Base-by-base conservation (phyloP, 768 basidiomycete species). In the Dioszegia aurantiaca region DNA sequence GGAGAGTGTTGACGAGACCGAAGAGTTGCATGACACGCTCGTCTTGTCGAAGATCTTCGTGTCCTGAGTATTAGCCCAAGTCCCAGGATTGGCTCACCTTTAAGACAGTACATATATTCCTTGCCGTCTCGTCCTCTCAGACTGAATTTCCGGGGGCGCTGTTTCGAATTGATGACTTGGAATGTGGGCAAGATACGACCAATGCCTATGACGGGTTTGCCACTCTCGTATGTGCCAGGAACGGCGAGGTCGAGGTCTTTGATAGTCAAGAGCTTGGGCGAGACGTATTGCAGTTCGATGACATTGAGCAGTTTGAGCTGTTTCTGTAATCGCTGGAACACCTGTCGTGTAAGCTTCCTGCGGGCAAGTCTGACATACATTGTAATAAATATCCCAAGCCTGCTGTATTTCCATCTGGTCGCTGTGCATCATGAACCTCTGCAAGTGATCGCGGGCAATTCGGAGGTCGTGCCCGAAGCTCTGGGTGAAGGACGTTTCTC, bases 21-120 rank as follows among this genome's bases (percentile, higher is more conserved):
- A 98, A 98, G 19, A 98, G 82, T 76, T 99, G 95, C 94, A 98
- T 98, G 56, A 98, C 95, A 61, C 95, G 85, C 70, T 99, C 95
- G 73, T 99, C 95, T 78, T 98, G 95, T 39, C 95, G 91, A 49
- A 99, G 81, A 79, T 99, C 95, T 79, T 99, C 95, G 77, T 99
- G 95, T 8, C 95, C 91, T 93, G 62, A 9, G 36, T 36, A 14
- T 67, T 44, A 69, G 61, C 56, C 37, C 1, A 17, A 30, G 37
- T 39, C 8, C 10, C 26, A 16, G 39, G 14, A 12, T 2, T 8
- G 19, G 49, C 70, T 49, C 60, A 88, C 90, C 95, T 82, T 99
- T 99, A 53, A 99, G 81, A 30, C 82, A 67, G 74, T 90, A 99
- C 69, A 90, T 86, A 70, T 98, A 94, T 63, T 97, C 95, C 67